Percentiles rank a stretch among this genome's conserved stretches.
Evolutionary conservation across 306 rosid genomes (phyloP).

Genomic region (Castanea crenata): DNA sequence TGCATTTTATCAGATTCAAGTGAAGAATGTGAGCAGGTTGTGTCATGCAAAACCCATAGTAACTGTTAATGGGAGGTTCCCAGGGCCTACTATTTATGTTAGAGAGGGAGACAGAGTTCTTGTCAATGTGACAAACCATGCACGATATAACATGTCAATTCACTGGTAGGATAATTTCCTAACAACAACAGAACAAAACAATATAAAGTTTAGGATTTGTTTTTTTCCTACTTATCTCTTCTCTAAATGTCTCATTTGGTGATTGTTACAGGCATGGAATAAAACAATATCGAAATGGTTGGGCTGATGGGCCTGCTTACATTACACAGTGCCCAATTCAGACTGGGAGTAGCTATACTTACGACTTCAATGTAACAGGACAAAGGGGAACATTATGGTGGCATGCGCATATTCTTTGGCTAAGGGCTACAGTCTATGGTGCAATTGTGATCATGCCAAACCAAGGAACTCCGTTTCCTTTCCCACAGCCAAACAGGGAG

Average conservation of each 20-base stretch:
- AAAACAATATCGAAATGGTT: constrained; percentile 75
- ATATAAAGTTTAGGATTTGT: neutral
- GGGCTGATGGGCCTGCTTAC: constrained; percentile 90
- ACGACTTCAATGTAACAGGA: constrained; percentile 75
- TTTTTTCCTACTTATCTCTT: neutral
- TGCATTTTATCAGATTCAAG: constrained; percentile 57
- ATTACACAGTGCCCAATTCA: constrained; percentile 78
- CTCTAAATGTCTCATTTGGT: constrained; percentile 1
- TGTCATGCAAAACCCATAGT: constrained; percentile 85
- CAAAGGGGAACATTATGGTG: constrained; percentile 88
- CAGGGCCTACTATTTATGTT: constrained; percentile 73
- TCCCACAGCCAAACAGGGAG: constrained; percentile 64
- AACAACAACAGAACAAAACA: neutral
- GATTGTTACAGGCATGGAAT: constrained; percentile 59
- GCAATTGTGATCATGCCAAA: constrained; percentile 84
- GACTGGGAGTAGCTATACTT: constrained; percentile 61
- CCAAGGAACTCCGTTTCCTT: constrained; percentile 62
- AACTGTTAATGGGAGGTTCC: constrained; percentile 77
- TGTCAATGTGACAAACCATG: constrained; percentile 79
- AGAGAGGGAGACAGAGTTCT: constrained; percentile 75
- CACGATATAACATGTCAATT: constrained; percentile 70
- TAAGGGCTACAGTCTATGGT: constrained; percentile 82
- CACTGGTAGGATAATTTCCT: constrained; percentile 52
- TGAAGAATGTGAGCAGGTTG: constrained; percentile 74
- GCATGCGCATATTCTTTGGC: constrained; percentile 92